Base-by-base conservation (phyloP, 2,329 filamentous ascomycete genomes). In the Cladosporium cucumerinum region DNA sequence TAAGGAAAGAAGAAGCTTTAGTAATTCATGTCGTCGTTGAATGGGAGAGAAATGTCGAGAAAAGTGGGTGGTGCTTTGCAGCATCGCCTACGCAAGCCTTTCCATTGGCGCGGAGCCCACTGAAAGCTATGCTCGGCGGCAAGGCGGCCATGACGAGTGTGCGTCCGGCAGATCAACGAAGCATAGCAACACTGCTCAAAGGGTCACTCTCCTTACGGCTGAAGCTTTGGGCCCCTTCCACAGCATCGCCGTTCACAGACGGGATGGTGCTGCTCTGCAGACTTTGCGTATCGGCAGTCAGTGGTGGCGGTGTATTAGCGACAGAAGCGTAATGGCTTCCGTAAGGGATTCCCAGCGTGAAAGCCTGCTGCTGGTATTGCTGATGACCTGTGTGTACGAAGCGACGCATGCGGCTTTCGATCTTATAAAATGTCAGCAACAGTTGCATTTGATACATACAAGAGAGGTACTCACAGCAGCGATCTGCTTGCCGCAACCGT, bases 321-420 rank as follows among this genome's bases (percentile, higher is more conserved):
- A 70, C 68, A 39, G 72, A 74, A 32, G 66, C 66, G 61, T 70
- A 72, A 54, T 68, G 67, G 68, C 67, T 72, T n/a, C 61, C 63
- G 63, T 71, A 71, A 12, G 66, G 63, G 18, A 57, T 34, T 3
- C 52, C 18, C 16, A 63, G 51, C 14, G 51, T 39, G 28, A 51
- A 60, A 28, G 63, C 43, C 11, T 36, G 59, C 32, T 39, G 59
- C 28, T 52, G 57, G 64, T 55, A 52, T 65, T 67, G 52, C 59
- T 65, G 30, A 65, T 67, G 49, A 64, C 66, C 46, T 66, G 68
- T 34, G 72, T 72, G 51, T 12, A 77, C 75, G 65, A 77, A 78
- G 49, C 77, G 76, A 68, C 80, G 78, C 80, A 82, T 80, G 70
- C 81, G 81, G 73, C 81, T 81, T 67, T 82, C 81, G 57, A 83